These are phyloP conservation scores for Sarocladium kiliense DNA, from an alignment of 2,329 filamentous ascomycete genomes.

Conservation along the genomic window DNA sequence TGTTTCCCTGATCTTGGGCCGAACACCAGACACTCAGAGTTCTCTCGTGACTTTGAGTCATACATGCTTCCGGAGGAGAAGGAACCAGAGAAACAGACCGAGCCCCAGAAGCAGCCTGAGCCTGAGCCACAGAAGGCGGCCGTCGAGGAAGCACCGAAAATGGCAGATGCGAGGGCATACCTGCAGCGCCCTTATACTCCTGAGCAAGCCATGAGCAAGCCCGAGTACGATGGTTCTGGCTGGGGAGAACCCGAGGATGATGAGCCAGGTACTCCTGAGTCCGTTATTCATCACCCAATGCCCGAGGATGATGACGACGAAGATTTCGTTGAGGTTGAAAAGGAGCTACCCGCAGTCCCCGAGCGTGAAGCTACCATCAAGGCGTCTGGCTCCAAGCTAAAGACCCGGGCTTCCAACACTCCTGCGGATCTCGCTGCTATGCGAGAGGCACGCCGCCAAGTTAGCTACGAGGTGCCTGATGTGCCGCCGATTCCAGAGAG, in stretches of 20 bases:
- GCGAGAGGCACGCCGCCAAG: constrained; percentile 78
- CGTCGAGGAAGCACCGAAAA: constrained; percentile 19
- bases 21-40: constrained; percentile 29
- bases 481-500: constrained; percentile 58
- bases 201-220: constrained; percentile 47
- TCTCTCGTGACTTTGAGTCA: constrained; percentile 39
- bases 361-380: constrained; percentile 86
- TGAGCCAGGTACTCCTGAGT: constrained; percentile 74
- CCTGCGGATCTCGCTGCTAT: constrained; percentile 79
- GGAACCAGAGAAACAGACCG: constrained; percentile 25
- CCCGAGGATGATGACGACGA: constrained; percentile 34
- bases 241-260: constrained; percentile 52
- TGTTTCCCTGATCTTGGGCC: constrained; percentile 33
- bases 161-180: constrained; percentile 30
- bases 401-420: constrained; percentile 82
- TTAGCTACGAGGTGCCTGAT: constrained; percentile 66
- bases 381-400: constrained; percentile 78
- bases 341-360: constrained; percentile 52
- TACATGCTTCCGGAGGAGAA: constrained; percentile 34
- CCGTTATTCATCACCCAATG: constrained; percentile 77
- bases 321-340: constrained; percentile 19
- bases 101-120: constrained; percentile 14
- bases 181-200: constrained; percentile 44
- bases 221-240: constrained; percentile 58
- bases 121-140: constrained; percentile 1